Percentiles rank a stretch among this genome's conserved stretches.
Conservation (phyloP, 805 yeast genomes). For the Nakazawaea sp. region DNA sequence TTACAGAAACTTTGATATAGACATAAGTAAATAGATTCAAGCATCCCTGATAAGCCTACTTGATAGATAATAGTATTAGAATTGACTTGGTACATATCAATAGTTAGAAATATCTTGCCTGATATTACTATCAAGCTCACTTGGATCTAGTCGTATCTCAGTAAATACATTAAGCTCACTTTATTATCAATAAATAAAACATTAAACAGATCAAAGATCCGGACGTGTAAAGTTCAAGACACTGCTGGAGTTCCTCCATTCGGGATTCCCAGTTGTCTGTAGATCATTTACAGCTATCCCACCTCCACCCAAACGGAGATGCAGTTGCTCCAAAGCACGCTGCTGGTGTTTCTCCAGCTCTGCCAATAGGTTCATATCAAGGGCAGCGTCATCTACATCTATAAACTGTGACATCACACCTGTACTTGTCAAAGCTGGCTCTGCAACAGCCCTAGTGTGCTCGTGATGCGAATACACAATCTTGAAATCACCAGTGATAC, state of each 20-base stretch:
- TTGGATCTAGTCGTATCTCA: no score
- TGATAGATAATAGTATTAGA: no score
- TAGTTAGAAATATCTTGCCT: no score
- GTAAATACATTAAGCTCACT: no score
- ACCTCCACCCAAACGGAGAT: no score
- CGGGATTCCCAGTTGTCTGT: background rate
- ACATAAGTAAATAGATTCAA: background rate
- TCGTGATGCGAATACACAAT: constrained; percentile 9
- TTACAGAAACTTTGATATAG: constrained; percentile 11
- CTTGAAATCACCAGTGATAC: constrained; percentile 10
- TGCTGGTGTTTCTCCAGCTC: background rate
- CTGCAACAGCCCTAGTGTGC: constrained; percentile 1
- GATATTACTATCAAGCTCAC: no score
- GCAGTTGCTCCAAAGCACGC: background rate
- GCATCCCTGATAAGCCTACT: no score
- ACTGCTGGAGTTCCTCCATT: background rate
- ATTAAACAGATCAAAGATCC: no score
- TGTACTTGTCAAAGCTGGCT: background rate
- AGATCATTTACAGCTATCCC: background rate
- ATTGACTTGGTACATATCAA: no score
- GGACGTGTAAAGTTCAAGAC: no score
- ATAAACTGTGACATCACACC: background rate
- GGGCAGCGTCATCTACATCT: background rate
- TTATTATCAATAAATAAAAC: no score
- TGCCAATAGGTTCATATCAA: background rate